Percentiles rank a stretch among this genome's conserved stretches.
Conservation (phyloP, 2,329 filamentous ascomycete species). For the Apiospora rasikravindrae region DNA sequence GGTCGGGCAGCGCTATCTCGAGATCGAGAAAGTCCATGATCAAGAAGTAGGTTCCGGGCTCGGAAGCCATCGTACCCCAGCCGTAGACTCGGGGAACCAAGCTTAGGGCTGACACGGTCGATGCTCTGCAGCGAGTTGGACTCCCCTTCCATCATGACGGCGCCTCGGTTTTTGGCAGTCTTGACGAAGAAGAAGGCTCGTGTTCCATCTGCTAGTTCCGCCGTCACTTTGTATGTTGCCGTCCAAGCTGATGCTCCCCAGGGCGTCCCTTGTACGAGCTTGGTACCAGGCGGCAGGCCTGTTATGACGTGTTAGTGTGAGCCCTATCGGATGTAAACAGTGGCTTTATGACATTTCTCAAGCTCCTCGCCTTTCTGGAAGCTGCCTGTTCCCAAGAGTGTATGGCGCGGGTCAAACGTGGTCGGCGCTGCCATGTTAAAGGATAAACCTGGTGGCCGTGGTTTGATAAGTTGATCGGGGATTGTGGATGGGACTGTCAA, state of each 20-base stretch:
- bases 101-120: constrained; percentile 21
- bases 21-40: constrained; percentile 26
- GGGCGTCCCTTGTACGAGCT: neutral
- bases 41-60: constrained; percentile 25
- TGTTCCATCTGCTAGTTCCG: neutral
- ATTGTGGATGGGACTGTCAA: neutral
- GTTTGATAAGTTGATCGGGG: neutral
- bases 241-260: neutral
- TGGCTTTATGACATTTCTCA: neutral
- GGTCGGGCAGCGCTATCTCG: constrained; percentile 25
- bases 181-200: neutral
- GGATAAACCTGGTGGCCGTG: neutral
- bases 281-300: neutral
- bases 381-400: neutral
- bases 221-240: neutral
- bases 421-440: neutral
- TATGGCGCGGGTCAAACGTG: neutral
- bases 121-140: constrained; percentile 24
- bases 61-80: neutral
- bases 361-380: neutral
- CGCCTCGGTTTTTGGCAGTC: constrained; percentile 13
- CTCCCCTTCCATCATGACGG: constrained; percentile 25
- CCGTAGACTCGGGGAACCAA: constrained; percentile 25
- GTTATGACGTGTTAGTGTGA: neutral
- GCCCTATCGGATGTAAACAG: neutral